Base-by-base conservation (phyloP, 441 rosid species). In the Aquilaria agallochum region DNA sequence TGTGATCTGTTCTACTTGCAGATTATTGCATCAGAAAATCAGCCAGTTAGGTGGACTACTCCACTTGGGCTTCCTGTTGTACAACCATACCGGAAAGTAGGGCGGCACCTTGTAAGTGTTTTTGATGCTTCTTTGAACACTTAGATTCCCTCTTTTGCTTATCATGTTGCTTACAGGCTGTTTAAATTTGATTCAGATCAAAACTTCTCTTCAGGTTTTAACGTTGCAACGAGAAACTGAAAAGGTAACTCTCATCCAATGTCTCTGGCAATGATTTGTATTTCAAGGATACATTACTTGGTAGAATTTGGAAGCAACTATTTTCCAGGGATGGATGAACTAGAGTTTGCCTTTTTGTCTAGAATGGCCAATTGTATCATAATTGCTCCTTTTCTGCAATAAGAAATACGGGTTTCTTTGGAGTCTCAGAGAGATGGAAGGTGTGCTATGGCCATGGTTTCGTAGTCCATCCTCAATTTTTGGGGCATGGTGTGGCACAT, bases 21-120 rank as follows among this genome's bases (percentile, higher is more conserved):
- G 99, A 67, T 92, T 53, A 87, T 95, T 70, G 97, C 99, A 53
- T 69, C 89, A 67, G 92, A 90, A 75, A 95, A 95, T 70, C 78
- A 89, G 69, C 82, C 97, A 27, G 99, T 95, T 50, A 76, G 83
- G 58, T 95, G 99, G 98, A 95, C 88, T 62, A 90, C 97, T 71
- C 97, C 98, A 53, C 78, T 95, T 45, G 98, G 98, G 60, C 97
- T 95, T 77, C 97, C 99, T 68, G 99, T 90, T 67, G 97, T 95
- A 66, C 99, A 95, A 73, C 99, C 99, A 56, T 95, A 92, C 63
- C 87, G 83, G 52, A 80, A 75, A 65, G 61, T 77, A 67, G 97
- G 89, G 76, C 80, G 85, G 62, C 90, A 82, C 66, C 72, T 69
- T 52, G 99, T 95, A 72, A 81, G 96, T 80, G 55, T 58, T 69